Base-by-base conservation (phyloP, 2,329 filamentous ascomycete species). In the Trichophyton benhamiae region DNA sequence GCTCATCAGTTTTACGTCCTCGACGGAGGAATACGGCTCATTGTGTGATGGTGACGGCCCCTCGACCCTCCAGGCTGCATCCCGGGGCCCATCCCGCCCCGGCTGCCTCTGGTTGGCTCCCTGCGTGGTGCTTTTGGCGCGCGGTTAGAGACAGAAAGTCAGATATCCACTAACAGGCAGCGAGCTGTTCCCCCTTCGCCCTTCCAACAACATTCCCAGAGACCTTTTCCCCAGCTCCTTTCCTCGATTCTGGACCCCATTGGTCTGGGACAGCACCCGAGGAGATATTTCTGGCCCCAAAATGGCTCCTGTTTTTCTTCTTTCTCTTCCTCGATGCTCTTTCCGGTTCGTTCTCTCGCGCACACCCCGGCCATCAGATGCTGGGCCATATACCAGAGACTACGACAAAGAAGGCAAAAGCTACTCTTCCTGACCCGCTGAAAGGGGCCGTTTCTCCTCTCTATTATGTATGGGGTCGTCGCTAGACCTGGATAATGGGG, bases 71-170 rank as follows among this genome's bases (percentile, higher is more conserved):
- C 30, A 27, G 52, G 27, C 52, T 36, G 17, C 27, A 55, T n/a
- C n/a, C 52, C 20, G 13, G 52, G n/a, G 52, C 30, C 52, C 52
- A 11, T 55, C n/a, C 49, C 52, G 52, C 2, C 15, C 41, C 41
- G 15, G 52, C 52, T 55, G 52, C 30, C 17, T 4, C 52, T 55
- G 52, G 52, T 55, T 55, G 52, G 52, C 30, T 27, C 27, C 27
- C 30, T 33, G 52, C 8, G 52, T 55, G 13, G 27, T 55, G 25
- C 27, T 0, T 55, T 55, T 55, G 52, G 52, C 52, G 52, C 52
- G 52, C 52, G 52, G 52, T 55, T 55, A 55, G 52, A 55, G 52
- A 55, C 52, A 15, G 49, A 55, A 55, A 55, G 52, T 55, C 52
- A 55, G 52, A 55, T 55, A 55, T 55, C 52, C 52, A 55, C 52